Conservation (phyloP, 495 filamentous ascomycete species). For the Daldinia caldariorum region DNA sequence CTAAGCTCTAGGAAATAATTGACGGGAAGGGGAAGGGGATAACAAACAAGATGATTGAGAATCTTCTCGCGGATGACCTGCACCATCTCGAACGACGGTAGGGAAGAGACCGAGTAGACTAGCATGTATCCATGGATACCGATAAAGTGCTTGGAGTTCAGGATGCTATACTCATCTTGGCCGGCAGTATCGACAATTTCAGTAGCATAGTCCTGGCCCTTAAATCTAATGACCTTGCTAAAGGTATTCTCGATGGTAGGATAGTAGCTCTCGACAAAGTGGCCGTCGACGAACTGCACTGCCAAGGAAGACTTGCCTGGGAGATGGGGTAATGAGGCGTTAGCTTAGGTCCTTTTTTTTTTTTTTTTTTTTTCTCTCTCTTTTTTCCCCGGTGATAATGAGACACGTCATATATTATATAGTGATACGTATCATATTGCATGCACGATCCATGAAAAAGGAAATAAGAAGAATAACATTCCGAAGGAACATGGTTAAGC, state of each 20-base stretch:
- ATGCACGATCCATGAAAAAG: constrained; percentile 26
- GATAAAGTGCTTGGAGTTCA: constrained; percentile 99
- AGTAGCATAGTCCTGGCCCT: constrained; percentile 91
- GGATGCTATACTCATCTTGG: constrained; percentile 98
- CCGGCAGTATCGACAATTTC: constrained; percentile 99
- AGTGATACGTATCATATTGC: not conserved
- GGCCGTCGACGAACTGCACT: constrained; percentile 95
- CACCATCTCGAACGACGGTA: constrained; percentile 96
- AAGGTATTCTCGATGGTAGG: constrained; percentile 99
- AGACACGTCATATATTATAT: constrained; percentile 12
- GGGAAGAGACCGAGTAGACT: constrained; percentile 92
- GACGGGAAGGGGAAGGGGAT: not conserved
- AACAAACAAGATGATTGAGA: constrained; percentile 87
- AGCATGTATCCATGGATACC: constrained; percentile 99
- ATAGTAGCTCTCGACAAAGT: constrained; percentile 99
- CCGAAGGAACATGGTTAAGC: constrained; percentile 21
- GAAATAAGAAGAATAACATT: not conserved
- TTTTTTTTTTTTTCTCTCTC: too few relatives aligned
- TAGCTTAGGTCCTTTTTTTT: constrained; percentile 12
- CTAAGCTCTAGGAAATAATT: constrained; percentile 14
- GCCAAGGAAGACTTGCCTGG: constrained; percentile 97
- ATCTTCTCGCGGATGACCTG: constrained; percentile 96
- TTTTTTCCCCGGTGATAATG: not conserved
- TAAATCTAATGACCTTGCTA: constrained; percentile 90
- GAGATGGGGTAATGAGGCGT: constrained; percentile 19